A percentile compares a stretch with the other conserved stretches of the same genome.
Conservation (phyloP, 805 yeast genomes). For the Jamesozyma hellenica region DNA sequence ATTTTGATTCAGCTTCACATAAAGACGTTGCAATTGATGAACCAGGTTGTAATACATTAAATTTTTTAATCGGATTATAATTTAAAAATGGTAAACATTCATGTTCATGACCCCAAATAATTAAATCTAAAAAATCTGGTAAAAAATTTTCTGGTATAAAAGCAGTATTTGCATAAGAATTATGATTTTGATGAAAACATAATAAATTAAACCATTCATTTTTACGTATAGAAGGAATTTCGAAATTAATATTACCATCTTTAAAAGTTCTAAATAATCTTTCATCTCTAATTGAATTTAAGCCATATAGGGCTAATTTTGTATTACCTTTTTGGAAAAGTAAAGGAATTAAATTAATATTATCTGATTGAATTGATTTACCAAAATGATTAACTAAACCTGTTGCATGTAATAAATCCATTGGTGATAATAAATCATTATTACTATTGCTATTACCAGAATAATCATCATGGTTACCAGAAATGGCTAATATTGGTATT, state of each 20-base stretch:
- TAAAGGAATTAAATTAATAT: constrained; percentile 64
- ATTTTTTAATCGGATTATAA: constrained; percentile 44
- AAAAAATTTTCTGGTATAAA: constrained; percentile 77
- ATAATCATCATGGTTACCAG: constrained; percentile 96
- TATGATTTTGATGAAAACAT: constrained; percentile 88
- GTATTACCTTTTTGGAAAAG: constrained; percentile 76
- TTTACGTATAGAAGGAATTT: constrained; percentile 49
- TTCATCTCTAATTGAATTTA: constrained; percentile 85
- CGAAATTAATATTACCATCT: constrained; percentile 69
- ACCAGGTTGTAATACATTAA: constrained; percentile 83
- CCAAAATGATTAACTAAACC: constrained; percentile 91
- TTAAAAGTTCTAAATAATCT: constrained; percentile 72
- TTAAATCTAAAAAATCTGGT: constrained; percentile 72
- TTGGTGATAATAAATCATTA: constrained; percentile 66
- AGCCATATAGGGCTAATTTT: constrained; percentile 75
- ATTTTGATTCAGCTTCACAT: constrained; percentile 71
- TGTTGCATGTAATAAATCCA: constrained; percentile 71
- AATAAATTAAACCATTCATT: constrained; percentile 76
- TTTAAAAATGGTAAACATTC: constrained; percentile 73
- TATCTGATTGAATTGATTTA: constrained; percentile 62
- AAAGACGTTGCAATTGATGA: constrained; percentile 88
- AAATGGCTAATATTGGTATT: constrained; percentile 82
- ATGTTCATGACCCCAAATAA: constrained; percentile 97
- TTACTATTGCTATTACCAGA: constrained; percentile 89
- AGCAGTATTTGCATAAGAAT: constrained; percentile 67